Evolutionary conservation across 2,329 filamentous ascomycete genomes (phyloP).

Genomic region (Alternaria conjuncta): DNA sequence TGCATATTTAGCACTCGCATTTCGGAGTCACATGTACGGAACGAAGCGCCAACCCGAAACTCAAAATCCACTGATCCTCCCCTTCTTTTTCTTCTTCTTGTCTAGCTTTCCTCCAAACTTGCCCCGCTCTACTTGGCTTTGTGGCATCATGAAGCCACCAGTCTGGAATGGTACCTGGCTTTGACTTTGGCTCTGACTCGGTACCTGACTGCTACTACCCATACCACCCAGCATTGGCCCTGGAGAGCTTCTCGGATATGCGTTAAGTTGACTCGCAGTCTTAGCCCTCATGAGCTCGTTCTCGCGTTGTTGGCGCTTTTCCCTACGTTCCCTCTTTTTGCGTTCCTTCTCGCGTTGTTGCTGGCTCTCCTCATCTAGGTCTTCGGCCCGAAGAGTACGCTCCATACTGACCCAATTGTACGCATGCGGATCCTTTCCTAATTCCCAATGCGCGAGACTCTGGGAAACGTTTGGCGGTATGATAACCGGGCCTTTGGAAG

Average conservation of each 20-base stretch:
- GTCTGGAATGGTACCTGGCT: constrained; percentile 6
- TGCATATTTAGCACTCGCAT: neutral
- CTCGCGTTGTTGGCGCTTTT: constrained; percentile 51
- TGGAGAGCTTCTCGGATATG: constrained; percentile 35
- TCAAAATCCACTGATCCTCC: constrained; percentile 43
- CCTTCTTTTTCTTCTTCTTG: constrained; percentile 46
- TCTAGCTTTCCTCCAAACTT: constrained; percentile 42
- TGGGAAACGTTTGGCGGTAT: constrained; percentile 44
- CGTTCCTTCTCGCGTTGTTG: constrained; percentile 47
- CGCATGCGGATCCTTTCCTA: constrained; percentile 43
- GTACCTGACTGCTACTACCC: constrained; percentile 34
- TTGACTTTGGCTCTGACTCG: constrained; percentile 14
- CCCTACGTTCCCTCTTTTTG: constrained; percentile 49
- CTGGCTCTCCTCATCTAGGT: constrained; percentile 44
- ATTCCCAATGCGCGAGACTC: constrained; percentile 52
- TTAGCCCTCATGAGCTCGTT: constrained; percentile 32
- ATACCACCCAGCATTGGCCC: constrained; percentile 28
- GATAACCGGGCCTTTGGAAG: constrained; percentile 13
- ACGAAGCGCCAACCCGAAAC: neutral
- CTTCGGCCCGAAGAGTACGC: constrained; percentile 32
- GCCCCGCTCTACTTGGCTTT: constrained; percentile 46
- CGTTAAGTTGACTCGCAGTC: constrained; percentile 26
- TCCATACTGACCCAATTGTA: constrained; percentile 52
- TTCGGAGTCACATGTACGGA: neutral
- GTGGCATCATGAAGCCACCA: constrained; percentile 11